phyloP scores from a whole-genome alignment of 768 basidiomycete species.

The Mycena belliarum region DNA sequence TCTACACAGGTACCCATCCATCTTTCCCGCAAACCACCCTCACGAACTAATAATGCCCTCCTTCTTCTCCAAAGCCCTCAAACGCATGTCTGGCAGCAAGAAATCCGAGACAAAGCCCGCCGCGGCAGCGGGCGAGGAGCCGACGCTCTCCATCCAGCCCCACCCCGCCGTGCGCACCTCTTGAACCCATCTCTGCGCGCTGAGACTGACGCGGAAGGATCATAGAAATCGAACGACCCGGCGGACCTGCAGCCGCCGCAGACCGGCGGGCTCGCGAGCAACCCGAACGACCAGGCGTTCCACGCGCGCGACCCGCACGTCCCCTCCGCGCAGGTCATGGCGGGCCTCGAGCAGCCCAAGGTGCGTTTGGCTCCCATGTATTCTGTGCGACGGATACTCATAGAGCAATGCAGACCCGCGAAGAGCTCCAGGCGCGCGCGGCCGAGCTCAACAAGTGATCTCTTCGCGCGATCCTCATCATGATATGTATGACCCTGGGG shows the following conservation, averaged over 20 bases:
- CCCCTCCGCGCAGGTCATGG: constrained; percentile 44
- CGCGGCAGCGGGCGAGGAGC: constrained; percentile 30
- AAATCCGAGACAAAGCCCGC: constrained; percentile 7
- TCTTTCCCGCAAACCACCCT: too few relatives aligned
- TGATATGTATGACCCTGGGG: neutral
- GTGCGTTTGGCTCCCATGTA: constrained; percentile 31
- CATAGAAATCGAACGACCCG: constrained; percentile 62
- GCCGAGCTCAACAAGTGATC: constrained; percentile 47
- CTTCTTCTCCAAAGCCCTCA: constrained; percentile 15
- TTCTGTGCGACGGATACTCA: neutral
- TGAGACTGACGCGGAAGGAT: neutral
- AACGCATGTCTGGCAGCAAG: constrained; percentile 17
- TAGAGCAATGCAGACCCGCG: constrained; percentile 40
- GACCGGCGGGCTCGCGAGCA: constrained; percentile 37
- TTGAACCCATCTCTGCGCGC: neutral
- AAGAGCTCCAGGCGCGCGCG: constrained; percentile 47
- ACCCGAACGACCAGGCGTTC: constrained; percentile 44
- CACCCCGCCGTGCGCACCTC: constrained; percentile 56
- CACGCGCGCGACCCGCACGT: constrained; percentile 54
- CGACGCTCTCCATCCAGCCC: constrained; percentile 53
- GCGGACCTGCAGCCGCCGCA: constrained; percentile 44
- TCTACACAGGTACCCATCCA: too few relatives aligned
- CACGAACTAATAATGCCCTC: constrained; percentile 13
- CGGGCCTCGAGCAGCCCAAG: constrained; percentile 47
- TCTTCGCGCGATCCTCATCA: constrained; percentile 1